These are phyloP conservation scores for Kondoa subrosea DNA, from an alignment of 768 basidiomycete species.

Conservation along the genomic window DNA sequence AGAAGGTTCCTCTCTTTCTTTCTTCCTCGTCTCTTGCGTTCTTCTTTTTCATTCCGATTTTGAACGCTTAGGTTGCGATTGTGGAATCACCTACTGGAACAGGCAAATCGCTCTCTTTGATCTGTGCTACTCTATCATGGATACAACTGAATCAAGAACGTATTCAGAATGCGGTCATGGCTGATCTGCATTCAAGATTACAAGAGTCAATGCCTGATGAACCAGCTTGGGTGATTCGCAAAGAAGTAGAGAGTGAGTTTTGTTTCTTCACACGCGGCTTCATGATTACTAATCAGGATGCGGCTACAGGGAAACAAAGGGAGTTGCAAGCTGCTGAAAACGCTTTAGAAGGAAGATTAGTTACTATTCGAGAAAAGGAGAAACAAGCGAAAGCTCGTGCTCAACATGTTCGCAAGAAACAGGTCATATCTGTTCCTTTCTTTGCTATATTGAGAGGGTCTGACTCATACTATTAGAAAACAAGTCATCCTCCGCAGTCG, in stretches of 20 bases:
- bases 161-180: constrained; percentile 10
- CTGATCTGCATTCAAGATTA: constrained; percentile 12
- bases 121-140: constrained; percentile 63
- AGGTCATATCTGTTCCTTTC: constrained; percentile 35
- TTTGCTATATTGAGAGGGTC: background rate
- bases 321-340: constrained; percentile 52
- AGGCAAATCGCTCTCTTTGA: constrained; percentile 67
- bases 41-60: background rate
- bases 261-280: background rate
- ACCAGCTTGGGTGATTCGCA: constrained; percentile 59
- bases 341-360: constrained; percentile 48
- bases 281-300: background rate
- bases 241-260: constrained; percentile 49
- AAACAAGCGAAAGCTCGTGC: constrained; percentile 43
- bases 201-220: constrained; percentile 17
- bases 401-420: constrained; percentile 38
- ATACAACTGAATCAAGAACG: constrained; percentile 41
- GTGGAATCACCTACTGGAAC: constrained; percentile 83
- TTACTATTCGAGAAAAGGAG: constrained; percentile 40
- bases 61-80: too few species aligned
- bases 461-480: background rate
- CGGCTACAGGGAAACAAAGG: constrained; percentile 28
- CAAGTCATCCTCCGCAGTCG: constrained; percentile 19
- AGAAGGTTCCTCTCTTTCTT: background rate
- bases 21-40: background rate